A percentile compares a stretch with the other conserved stretches of the same genome.
Evolutionary conservation across 768 basidiomycete species (phyloP).

Genomic region (Mycena metata): DNA sequence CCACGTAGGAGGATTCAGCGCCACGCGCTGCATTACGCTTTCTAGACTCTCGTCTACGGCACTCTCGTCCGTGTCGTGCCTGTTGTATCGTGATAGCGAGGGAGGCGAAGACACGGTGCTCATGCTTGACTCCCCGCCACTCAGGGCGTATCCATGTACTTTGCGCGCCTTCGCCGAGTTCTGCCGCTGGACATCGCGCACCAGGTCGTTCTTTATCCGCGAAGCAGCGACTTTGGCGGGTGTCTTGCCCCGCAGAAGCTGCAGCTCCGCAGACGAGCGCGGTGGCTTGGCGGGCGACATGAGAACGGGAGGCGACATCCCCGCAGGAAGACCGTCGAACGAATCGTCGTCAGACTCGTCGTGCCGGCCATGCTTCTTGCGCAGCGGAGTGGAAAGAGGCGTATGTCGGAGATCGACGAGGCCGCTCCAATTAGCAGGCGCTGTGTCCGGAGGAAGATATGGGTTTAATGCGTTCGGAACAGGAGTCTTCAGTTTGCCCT

Average conservation of each 20-base stretch:
- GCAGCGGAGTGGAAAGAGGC: slow-evolving; percentile 61
- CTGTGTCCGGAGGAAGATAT: slow-evolving; percentile 66
- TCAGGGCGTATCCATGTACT: slow-evolving; percentile 44
- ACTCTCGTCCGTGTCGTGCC: slow-evolving; percentile 58
- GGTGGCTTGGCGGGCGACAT: slow-evolving; percentile 70
- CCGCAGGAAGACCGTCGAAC: slow-evolving; percentile 65
- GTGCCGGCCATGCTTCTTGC: slow-evolving; percentile 46
- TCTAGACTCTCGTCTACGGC: slow-evolving; percentile 72
- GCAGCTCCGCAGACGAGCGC: slow-evolving; percentile 50
- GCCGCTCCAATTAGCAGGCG: slow-evolving; percentile 75
- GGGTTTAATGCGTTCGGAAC: slow-evolving; percentile 68
- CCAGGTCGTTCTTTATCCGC: slow-evolving; percentile 74
- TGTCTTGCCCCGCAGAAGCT: slow-evolving; percentile 60
- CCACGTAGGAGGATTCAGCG: slow-evolving; percentile 56
- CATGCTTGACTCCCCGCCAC: slow-evolving; percentile 70
- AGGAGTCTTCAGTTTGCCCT: slow-evolving; percentile 69
- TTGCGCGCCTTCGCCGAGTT: slow-evolving; percentile 47
- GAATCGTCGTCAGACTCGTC: slow-evolving; percentile 62
- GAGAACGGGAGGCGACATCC: slow-evolving; percentile 70
- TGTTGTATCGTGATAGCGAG: slow-evolving; percentile 76
- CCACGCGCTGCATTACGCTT: slow-evolving; percentile 77
- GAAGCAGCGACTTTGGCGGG: slow-evolving; percentile 60
- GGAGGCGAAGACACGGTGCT: slow-evolving; percentile 80
- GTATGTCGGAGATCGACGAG: slow-evolving; percentile 79
- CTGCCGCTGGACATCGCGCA: slow-evolving; percentile 65